A percentile compares a stretch with the other conserved stretches of the same genome.
phyloP scores from a whole-genome alignment of 2,329 filamentous ascomycete genomes.

The Claviceps humidiphila region DNA sequence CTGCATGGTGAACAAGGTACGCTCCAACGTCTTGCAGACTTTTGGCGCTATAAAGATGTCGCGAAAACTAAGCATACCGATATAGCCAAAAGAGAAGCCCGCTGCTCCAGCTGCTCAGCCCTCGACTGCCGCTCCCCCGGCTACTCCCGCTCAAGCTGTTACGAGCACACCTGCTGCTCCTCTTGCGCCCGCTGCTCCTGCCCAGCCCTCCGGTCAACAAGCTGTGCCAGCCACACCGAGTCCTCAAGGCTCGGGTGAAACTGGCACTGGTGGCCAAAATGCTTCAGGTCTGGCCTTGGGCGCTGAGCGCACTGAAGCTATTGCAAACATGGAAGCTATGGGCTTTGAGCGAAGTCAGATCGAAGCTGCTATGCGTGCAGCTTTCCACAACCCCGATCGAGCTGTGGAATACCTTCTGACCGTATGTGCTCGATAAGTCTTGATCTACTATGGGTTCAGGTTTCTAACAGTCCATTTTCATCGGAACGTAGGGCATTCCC shows the following conservation, averaged over 20 bases:
- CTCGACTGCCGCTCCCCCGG: slow-evolving; percentile 43
- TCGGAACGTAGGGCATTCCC: slow-evolving; percentile 61
- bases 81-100: slow-evolving; percentile 51
- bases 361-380: slow-evolving; percentile 86
- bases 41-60: neutral
- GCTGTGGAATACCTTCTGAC: slow-evolving; percentile 91
- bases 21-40: slow-evolving; percentile 7
- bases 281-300: slow-evolving; percentile 80
- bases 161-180: slow-evolving; percentile 49
- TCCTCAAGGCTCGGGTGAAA: slow-evolving; percentile 31
- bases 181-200: slow-evolving; percentile 34
- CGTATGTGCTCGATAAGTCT: slow-evolving; percentile 36
- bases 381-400: slow-evolving; percentile 92
- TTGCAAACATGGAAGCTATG: slow-evolving; percentile 94
- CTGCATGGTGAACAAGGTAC: slow-evolving; percentile 94
- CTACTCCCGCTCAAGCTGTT: slow-evolving; percentile 41
- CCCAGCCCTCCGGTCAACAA: slow-evolving; percentile 29
- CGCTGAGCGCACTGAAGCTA: slow-evolving; percentile 64
- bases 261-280: slow-evolving; percentile 28
- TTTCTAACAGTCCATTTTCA: neutral
- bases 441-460: neutral
- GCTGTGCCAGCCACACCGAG: slow-evolving; percentile 40
- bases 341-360: slow-evolving; percentile 83
- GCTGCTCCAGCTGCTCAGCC: slow-evolving; percentile 36
- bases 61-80: neutral